Base-by-base conservation (phyloP, 2,329 filamentous ascomycete species). In the Keithomyces neogunnii region DNA sequence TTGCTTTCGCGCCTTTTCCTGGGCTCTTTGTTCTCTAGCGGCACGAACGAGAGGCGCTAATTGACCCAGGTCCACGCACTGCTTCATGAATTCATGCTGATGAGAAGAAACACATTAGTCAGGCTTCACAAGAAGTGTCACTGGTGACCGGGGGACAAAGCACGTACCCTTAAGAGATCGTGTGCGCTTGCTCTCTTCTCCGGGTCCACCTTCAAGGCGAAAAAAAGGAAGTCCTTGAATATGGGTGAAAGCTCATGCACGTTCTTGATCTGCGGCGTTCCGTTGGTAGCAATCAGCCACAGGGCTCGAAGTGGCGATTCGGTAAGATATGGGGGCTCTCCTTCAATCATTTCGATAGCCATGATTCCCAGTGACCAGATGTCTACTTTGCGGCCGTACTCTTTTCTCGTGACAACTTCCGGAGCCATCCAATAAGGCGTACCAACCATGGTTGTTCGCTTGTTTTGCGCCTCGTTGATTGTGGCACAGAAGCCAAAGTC, bases 371-470 rank as follows among this genome's bases (percentile, higher is more conserved):
- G 75, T 53, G 89, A 95, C 93, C 93, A 99, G 60, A 99, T 96
- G 65, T 99, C 93, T 50, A 99, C 92, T 70, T 97, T 99, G 56
- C 92, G 86, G 58, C 93, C 93, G 69, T 99, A 99, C 71, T 97
- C 93, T 69, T 97, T 97, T 42, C 91, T 80, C 5, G 90, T 97
- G 31, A 99, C 93, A 28, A 99, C 92, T 70, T 99, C 93, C 3
- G 93, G 93, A 1, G 93, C 93, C 93, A 99, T 99, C 93, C 93
- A 99, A 70, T 99, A 99, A 2, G 93, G 93, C 6, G 93, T 97
- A 50, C 93, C 93, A 44, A 99, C 93, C 93, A 97, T 99, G 11
- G 93, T 99, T 4, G 91, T 97, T 54, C 93, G 87, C 77, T 97
- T 97, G 72, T 91, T 95, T 61, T 96, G 91, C 31, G 87, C 86